Evolutionary conservation across 176 grass and related monocot species (phyloP).

Genomic region (Carex myosuroides): DNA sequence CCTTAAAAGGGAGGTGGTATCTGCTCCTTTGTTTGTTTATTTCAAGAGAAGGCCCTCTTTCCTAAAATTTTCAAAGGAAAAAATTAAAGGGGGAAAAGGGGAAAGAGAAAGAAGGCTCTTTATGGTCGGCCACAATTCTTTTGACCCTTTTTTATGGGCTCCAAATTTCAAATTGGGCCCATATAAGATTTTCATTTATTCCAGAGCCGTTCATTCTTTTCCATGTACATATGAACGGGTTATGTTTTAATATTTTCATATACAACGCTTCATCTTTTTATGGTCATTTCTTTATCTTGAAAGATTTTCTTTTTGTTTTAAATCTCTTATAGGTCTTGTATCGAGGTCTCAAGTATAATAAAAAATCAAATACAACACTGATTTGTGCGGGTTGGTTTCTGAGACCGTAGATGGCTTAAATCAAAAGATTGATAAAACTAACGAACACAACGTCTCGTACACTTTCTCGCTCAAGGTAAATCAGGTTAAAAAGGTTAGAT

Average conservation of each 20-base stretch:
- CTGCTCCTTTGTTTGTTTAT: background rate
- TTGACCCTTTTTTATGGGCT: slow-evolving; percentile 11
- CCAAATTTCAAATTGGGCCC: slow-evolving; percentile 4
- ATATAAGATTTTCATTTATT: background rate
- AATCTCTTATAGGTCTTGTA: background rate
- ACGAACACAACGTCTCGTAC: too few relatives aligned
- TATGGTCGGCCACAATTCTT: background rate
- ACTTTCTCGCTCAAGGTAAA: too few relatives aligned
- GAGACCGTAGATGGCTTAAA: background rate
- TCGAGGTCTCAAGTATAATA: background rate
- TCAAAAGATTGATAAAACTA: background rate
- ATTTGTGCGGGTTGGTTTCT: background rate
- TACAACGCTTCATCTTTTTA: background rate
- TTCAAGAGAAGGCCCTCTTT: background rate
- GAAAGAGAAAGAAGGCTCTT: background rate
- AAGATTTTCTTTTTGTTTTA: background rate
- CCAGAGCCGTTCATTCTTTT: background rate
- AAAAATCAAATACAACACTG: background rate
- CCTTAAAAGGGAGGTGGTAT: background rate
- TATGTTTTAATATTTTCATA: background rate
- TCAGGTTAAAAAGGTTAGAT: too few relatives aligned
- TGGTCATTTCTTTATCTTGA: background rate
- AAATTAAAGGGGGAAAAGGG: background rate
- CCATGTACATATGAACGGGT: background rate
- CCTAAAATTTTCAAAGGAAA: background rate